Base-by-base conservation (phyloP, 2,329 filamentous ascomycete genomes). In the Cladophialophora immunda region DNA sequence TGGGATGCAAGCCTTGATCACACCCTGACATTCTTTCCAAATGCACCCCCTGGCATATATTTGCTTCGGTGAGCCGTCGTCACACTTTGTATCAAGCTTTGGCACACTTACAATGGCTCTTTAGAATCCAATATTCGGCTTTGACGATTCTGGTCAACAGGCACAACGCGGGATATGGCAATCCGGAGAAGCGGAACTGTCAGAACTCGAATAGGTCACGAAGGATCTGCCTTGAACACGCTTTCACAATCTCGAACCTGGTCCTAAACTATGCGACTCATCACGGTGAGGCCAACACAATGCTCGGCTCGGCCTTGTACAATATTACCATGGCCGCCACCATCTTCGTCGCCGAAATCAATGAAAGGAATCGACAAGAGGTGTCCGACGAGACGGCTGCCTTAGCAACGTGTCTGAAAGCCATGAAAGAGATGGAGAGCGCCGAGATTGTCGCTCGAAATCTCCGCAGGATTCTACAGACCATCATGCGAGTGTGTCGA, bases 271-370 rank as follows among this genome's bases (percentile, higher is more conserved):
- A 65, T 22, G 22, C 17, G 1, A 22, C 13, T 13, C 63, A 65
- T n/a, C 63, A 65, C 22, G 41, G 47, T 8, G 41, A 38, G 13
- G 52, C 62, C n/a, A 27, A 36, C 19, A 65, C 63, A 4, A 32
- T 65, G 63, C 53, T 32, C 17, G 63, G 56, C 25, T 65, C 63
- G 13, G 32, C 63, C 19, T 13, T 65, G n/a, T 65, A 65, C 57
- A 54, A 65, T 27, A 65, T 65, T n/a, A 65, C 63, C 6, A 54
- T 65, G 57, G 57, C 63, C n/a, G 57, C 63, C 4, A 65, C 63
- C n/a, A 60, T 55, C 25, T 47, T 65, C 57, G 34, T 65, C 27
- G 63, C 63, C 34, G 63, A 61, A 5, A 65, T 65, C 13, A 30
- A 56, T 13, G 56, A 65, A 19, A 22, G 58, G 13, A 30, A 60